These are phyloP conservation scores for Trichoderma afroharzianum DNA, from an alignment of 2,329 filamentous ascomycete genomes.

Conservation along the genomic window DNA sequence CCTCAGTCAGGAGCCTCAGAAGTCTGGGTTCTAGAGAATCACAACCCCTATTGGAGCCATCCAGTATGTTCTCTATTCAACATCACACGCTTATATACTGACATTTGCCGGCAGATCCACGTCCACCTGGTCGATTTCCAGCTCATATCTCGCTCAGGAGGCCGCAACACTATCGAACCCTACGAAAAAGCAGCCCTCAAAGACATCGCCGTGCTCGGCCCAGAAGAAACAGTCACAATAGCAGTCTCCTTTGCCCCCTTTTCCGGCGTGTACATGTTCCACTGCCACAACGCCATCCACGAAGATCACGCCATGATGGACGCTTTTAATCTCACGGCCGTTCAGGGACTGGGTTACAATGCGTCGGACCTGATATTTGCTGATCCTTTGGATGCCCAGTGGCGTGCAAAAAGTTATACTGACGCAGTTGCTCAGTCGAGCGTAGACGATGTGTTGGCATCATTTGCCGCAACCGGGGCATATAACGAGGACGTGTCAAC, in stretches of 20 bases:
- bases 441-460: neutral
- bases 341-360: neutral
- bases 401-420: neutral
- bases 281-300: conserved; percentile 1
- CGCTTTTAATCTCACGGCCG: neutral
- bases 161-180: neutral
- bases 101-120: neutral
- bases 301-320: neutral
- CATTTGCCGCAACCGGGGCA: neutral
- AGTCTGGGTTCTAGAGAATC: neutral
- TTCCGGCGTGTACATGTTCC: neutral
- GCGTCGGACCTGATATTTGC: neutral
- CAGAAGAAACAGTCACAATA: neutral
- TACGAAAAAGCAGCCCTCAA: neutral
- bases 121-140: neutral
- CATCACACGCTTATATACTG: neutral
- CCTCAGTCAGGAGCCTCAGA: neutral
- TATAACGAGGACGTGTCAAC: neutral
- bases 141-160: neutral
- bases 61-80: neutral
- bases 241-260: neutral
- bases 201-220: neutral
- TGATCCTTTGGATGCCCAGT: neutral
- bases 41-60: neutral
- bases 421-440: neutral